Base-by-base conservation (phyloP, 2,329 filamentous ascomycete genomes). In the Monosporascus sp. region DNA sequence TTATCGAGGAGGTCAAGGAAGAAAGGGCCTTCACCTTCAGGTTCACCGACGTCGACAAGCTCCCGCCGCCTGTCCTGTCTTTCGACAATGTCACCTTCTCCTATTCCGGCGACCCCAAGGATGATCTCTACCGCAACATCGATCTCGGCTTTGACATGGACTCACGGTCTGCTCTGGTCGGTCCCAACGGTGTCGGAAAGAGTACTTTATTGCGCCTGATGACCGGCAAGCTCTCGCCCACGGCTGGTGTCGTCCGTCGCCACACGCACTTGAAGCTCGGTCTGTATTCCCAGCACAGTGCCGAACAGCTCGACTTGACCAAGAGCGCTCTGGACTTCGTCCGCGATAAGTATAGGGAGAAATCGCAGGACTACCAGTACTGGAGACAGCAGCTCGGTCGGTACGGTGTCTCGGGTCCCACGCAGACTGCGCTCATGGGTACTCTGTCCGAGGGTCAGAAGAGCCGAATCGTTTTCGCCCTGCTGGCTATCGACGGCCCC, bases 91-190 rank as follows among this genome's bases (percentile, higher is more conserved):
- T 99, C 64, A 96, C 91, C 53, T 99, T 99, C 79, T 96, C 93
- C 44, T 99, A 99, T 82, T 96, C 90, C 52, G 94, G 94, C 57
- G 83, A 96, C 15, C 67, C 83, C 51, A 86, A 89, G 68, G 94
- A 99, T 70, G 95, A 96, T 71, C 80, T 99, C 51, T 99, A 99
- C 80, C 90, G 93, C 74, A 85, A 97, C 77, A 84, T 99, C 43
- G 94, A 99, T 71, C 89, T 99, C 59, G 94, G 94, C 85, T 94
- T 99, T 66, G 95, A 99, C 75, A 99, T 99, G 94, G 94, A 99
- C 79, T 97, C 92, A 58, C 87, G 94, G 77, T 96, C 92, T 47
- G 93, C 93, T 48, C 87, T 99, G 57, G 94, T 99, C 70, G 94
- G 94, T 56, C 94, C 94, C 71, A 97, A 97, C 75, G 94, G 94